These are phyloP conservation scores for Epithemia pelagica DNA, from an alignment of 108 stramenopile species.

Conservation along the genomic window DNA sequence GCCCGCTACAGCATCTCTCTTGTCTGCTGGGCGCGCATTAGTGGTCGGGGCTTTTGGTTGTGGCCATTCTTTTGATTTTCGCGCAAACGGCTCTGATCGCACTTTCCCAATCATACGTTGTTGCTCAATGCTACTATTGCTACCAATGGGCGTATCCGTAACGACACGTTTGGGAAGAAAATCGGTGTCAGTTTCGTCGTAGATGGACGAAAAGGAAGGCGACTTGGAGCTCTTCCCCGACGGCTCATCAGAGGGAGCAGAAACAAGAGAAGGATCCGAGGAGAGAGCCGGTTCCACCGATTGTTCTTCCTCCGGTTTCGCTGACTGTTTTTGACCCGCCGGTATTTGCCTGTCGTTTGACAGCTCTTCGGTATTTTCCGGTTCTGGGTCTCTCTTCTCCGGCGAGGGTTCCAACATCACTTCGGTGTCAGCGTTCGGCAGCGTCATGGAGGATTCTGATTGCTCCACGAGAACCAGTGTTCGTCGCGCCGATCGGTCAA, in stretches of 20 bases:
- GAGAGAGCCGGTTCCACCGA: neutral
- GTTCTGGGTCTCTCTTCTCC: neutral
- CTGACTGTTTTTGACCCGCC: neutral
- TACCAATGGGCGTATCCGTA: neutral
- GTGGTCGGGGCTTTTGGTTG: too few relatives aligned
- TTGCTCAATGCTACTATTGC: neutral
- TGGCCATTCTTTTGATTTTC: neutral
- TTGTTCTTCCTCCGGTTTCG: too few relatives aligned
- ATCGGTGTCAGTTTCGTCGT: neutral
- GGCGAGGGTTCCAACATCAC: neutral
- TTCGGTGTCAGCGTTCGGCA: neutral
- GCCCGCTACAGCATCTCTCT: too few relatives aligned
- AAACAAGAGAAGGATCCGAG: neutral
- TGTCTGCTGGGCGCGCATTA: too few relatives aligned
- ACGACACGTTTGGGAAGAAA: neutral
- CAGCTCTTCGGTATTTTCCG: neutral
- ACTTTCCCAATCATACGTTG: neutral
- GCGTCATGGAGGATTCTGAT: neutral
- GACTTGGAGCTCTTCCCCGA: slow-evolving; percentile 9
- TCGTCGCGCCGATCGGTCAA: too few relatives aligned
- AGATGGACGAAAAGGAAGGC: neutral
- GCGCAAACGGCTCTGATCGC: neutral
- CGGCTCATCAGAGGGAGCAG: neutral
- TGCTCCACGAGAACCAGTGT: neutral
- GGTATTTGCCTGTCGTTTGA: slow-evolving; percentile 2